Conservation (phyloP, 257 asterid species). For the Solanum acaule region DNA sequence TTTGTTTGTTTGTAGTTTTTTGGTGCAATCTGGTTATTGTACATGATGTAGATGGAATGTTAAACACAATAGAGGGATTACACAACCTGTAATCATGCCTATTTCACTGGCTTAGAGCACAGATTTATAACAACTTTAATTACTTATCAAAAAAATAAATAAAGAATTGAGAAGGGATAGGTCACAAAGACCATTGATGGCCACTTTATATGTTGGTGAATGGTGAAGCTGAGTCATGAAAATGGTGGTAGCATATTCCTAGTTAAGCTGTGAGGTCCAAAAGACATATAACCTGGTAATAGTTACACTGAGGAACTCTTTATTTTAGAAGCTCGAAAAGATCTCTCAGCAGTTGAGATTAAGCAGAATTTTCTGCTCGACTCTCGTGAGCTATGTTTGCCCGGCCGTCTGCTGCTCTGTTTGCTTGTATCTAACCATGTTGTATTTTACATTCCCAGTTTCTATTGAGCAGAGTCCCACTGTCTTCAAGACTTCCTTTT, state of each 20-base stretch:
- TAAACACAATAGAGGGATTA: background rate
- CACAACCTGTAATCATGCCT: background rate
- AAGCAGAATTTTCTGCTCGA: background rate
- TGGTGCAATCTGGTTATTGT: background rate
- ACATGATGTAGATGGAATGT: background rate
- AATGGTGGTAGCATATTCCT: background rate
- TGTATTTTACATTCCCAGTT: background rate
- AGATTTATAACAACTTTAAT: background rate
- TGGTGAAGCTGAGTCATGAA: background rate
- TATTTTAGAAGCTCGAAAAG: background rate
- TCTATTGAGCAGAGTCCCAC: background rate
- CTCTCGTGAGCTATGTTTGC: background rate
- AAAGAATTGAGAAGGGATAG: background rate
- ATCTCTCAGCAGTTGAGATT: background rate
- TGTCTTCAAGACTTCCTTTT: background rate
- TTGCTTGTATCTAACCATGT: background rate
- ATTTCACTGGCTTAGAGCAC: background rate
- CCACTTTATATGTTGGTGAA: background rate
- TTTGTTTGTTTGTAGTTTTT: background rate
- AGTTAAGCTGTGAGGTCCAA: background rate
- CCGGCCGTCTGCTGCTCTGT: background rate
- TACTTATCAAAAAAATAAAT: background rate
- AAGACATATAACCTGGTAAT: background rate
- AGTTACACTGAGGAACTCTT: background rate
- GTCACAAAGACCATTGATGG: background rate